Percentiles rank a stretch among this genome's conserved stretches.
These are phyloP conservation scores for Geosmithia flava DNA, from an alignment of 2,329 filamentous ascomycete genomes.

Conservation along the genomic window DNA sequence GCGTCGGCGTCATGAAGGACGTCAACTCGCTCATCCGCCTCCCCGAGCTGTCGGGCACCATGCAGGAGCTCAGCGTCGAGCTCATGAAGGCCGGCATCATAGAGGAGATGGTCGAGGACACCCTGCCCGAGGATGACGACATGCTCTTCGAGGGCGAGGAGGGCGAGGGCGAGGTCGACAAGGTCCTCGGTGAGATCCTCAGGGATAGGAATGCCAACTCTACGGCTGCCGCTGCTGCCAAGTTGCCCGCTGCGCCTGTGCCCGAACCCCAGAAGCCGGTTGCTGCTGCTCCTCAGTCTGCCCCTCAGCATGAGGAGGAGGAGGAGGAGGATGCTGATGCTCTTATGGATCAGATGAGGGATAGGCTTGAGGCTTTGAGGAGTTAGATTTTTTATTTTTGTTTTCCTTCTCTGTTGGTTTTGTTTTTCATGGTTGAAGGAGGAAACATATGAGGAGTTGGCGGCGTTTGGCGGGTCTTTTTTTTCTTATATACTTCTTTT, in stretches of 20 bases:
- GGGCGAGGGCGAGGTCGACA: constrained; percentile 73
- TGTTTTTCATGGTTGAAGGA: not conserved
- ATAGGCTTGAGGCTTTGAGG: constrained; percentile 78
- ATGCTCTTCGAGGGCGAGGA: constrained; percentile 56
- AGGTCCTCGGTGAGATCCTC: constrained; percentile 81
- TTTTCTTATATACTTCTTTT: not conserved
- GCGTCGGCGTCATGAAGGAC: constrained; percentile 92
- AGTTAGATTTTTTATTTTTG: constrained; percentile 37
- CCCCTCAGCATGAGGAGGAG: constrained; percentile 47
- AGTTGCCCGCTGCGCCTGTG: constrained; percentile 41
- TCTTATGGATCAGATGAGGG: constrained; percentile 89
- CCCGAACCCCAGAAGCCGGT: constrained; percentile 39
- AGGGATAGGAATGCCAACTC: constrained; percentile 53
- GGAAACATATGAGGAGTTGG: not conserved
- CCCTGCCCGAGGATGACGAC: constrained; percentile 62
- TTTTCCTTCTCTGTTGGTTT: not conserved
- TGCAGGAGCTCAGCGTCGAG: constrained; percentile 78
- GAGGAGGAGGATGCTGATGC: constrained; percentile 81
- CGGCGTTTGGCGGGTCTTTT: not conserved
- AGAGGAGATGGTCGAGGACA: constrained; percentile 92
- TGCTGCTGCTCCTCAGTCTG: constrained; percentile 40
- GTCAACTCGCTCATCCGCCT: constrained; percentile 77
- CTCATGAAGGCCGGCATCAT: constrained; percentile 92
- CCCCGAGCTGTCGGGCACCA: constrained; percentile 77
- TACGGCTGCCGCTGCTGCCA: constrained; percentile 48